Conservation (phyloP, 106 monocot genomes). For the Triglochin maritima region DNA sequence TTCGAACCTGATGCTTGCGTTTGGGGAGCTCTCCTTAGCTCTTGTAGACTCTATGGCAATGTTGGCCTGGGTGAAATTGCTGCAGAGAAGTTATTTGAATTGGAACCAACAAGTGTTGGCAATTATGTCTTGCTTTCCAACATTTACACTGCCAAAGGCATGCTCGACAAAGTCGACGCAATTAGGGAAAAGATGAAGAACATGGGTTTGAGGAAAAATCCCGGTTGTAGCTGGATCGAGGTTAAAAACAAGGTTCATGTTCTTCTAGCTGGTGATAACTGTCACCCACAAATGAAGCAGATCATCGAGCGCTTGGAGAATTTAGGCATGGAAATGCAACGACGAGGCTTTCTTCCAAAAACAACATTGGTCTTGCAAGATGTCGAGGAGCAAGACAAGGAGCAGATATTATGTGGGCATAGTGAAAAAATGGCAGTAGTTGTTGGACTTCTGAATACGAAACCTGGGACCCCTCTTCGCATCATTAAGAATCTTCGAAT, state of each 20-base stretch:
- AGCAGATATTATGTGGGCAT: conserved; percentile 69
- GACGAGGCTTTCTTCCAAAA: conserved; percentile 38
- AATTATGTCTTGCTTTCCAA: conserved; percentile 76
- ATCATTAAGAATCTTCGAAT: conserved; percentile 82
- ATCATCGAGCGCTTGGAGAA: conserved; percentile 46
- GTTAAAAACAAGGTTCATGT: conserved; percentile 57
- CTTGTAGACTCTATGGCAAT: conserved; percentile 52
- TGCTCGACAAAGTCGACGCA: conserved; percentile 41
- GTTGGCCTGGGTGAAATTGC: conserved; percentile 62
- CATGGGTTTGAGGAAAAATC: conserved; percentile 58
- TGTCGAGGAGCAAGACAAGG: conserved; percentile 93
- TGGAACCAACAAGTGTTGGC: conserved; percentile 71
- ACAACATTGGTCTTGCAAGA: conserved; percentile 65
- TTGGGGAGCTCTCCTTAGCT: conserved; percentile 77
- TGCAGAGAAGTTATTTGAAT: conserved; percentile 44
- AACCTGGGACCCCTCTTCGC: conserved; percentile 37
- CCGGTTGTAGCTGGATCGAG: conserved; percentile 81
- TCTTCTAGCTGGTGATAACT: conserved; percentile 59
- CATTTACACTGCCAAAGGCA: conserved; percentile 63
- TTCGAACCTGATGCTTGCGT: conserved; percentile 57
- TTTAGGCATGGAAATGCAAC: conserved; percentile 49
- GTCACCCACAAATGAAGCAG: conserved; percentile 43
- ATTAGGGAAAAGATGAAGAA: conserved; percentile 49
- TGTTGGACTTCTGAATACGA: conserved; percentile 56
- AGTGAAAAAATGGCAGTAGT: conserved; percentile 81